A percentile compares a stretch with the other conserved stretches of the same genome.
Conservation (phyloP, 2,329 filamentous ascomycete genomes). For the Alternaria dauci region DNA sequence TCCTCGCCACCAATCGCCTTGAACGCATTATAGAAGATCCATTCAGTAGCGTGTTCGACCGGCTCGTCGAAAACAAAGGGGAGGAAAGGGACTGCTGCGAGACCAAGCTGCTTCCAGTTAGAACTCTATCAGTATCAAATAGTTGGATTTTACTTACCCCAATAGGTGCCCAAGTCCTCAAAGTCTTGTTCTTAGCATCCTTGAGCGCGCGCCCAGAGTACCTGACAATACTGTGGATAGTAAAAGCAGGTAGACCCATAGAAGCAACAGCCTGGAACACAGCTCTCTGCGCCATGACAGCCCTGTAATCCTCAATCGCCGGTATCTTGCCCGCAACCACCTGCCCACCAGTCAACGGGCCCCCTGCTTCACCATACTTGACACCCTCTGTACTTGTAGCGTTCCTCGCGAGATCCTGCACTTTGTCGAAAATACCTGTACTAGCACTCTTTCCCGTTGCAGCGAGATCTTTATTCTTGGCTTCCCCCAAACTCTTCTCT, state of each 20-base stretch:
- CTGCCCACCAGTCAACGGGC: slow-evolving; percentile 32
- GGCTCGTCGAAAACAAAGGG: slow-evolving; percentile 89
- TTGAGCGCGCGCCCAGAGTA: slow-evolving; percentile 91
- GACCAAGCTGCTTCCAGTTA: slow-evolving; percentile 60
- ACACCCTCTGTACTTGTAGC: slow-evolving; percentile 31
- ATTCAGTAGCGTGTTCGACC: slow-evolving; percentile 91
- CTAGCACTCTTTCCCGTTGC: slow-evolving; percentile 26
- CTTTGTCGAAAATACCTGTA: slow-evolving; percentile 23
- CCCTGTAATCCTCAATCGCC: slow-evolving; percentile 86
- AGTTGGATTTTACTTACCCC: slow-evolving; percentile 67
- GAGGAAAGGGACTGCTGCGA: slow-evolving; percentile 76
- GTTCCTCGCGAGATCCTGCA: slow-evolving; percentile 37
- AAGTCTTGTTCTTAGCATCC: slow-evolving; percentile 73
- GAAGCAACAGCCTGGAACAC: slow-evolving; percentile 90
- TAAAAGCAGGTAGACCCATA: slow-evolving; percentile 94
- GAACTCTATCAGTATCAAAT: neutral
- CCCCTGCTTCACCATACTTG: slow-evolving; percentile 30
- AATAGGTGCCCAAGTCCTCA: slow-evolving; percentile 90
- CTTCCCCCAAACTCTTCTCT: slow-evolving; percentile 44
- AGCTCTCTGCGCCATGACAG: slow-evolving; percentile 88
- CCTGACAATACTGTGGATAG: slow-evolving; percentile 89
- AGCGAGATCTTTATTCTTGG: slow-evolving; percentile 40
- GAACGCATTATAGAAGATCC: slow-evolving; percentile 85
- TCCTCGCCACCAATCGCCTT: slow-evolving; percentile 72
- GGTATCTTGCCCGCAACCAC: slow-evolving; percentile 60